phyloP scores from a whole-genome alignment of 192 early-diverging fungal genomes.

The Mortierella hygrophila region DNA sequence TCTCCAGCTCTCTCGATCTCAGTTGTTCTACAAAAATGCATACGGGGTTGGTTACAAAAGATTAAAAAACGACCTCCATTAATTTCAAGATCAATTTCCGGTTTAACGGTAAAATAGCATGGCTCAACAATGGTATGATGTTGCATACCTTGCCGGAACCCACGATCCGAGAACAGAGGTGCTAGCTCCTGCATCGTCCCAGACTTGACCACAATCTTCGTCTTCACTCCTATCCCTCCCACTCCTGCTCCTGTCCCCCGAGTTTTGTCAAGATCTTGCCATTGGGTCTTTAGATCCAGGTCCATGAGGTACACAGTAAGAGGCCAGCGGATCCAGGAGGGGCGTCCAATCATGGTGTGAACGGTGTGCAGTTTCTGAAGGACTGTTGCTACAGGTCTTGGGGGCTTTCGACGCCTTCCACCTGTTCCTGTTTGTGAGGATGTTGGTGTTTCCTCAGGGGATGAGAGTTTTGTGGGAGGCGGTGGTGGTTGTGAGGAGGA shows the following conservation, averaged over 20 bases:
- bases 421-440: neutral
- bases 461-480: neutral
- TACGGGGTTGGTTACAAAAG: neutral
- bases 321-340: slow-evolving; percentile 41
- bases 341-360: slow-evolving; percentile 24
- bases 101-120: neutral
- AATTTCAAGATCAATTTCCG: neutral
- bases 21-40: neutral
- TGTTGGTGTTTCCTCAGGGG: neutral
- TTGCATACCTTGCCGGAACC: slow-evolving; percentile 1
- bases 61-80: neutral
- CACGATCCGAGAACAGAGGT: slow-evolving; percentile 12
- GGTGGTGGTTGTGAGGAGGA: neutral
- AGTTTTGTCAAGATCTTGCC: slow-evolving; percentile 4
- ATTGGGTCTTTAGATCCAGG: neutral
- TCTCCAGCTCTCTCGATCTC: slow-evolving; percentile 5
- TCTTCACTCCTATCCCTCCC: neutral
- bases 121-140: neutral
- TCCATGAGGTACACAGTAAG: slow-evolving; percentile 43
- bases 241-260: neutral
- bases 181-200: slow-evolving; percentile 22
- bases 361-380: slow-evolving; percentile 19
- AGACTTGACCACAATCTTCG: neutral
- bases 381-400: slow-evolving; percentile 11
- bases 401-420: neutral